Base-by-base conservation (phyloP, 495 filamentous ascomycete species). In the Friedmanniomyces simplex region DNA sequence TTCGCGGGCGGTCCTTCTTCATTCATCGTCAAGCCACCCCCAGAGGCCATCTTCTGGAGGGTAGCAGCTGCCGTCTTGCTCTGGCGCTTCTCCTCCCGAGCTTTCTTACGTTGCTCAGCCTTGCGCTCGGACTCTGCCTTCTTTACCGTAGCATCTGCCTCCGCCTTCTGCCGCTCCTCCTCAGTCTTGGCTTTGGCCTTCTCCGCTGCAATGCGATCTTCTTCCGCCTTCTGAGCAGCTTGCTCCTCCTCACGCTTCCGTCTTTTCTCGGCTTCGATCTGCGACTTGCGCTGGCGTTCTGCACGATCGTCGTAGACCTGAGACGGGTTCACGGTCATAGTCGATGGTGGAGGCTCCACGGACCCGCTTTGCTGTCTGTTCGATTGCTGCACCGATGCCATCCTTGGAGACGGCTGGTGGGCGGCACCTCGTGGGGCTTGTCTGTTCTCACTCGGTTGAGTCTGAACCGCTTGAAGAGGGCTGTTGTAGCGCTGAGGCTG, bases 251-350 rank as follows among this genome's bases (percentile, higher is more conserved):
- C 56, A 26, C 30, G 41, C 36, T 59, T 63, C 2, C 41, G 49
- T 22, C 60, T 10, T 45, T 55, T 54, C 60, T 63, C 60, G 3
- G 57, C 57, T 18, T 60, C 61, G 34, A 56, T 43, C 34, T 59
- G 59, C 14, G 63, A 60, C 55, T 68, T 64, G 0, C 71, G 63
- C 54, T 67, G 66, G 25, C 66, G 61, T 54, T 71, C 70, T 0
- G 65, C 67, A 56, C 66, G 69, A 12, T 69, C 68, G 52, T 74
- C 69, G 52, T 74, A 74, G 11, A 73, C 68, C 42, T 70, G 70
- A 25, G 61, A 72, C 16, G 72, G 72, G 58, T 73, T 67, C 2
- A 73, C 72, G 3, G 72, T 74, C 4, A 63, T 61, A 2, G 72
- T 73, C 1, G 65, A 59, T 52, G 47, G 52, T 20, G 24, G 55